These are phyloP conservation scores for Tolypocladium cylindrosporum DNA, from an alignment of 2,329 filamentous ascomycete species.

Conservation along the genomic window DNA sequence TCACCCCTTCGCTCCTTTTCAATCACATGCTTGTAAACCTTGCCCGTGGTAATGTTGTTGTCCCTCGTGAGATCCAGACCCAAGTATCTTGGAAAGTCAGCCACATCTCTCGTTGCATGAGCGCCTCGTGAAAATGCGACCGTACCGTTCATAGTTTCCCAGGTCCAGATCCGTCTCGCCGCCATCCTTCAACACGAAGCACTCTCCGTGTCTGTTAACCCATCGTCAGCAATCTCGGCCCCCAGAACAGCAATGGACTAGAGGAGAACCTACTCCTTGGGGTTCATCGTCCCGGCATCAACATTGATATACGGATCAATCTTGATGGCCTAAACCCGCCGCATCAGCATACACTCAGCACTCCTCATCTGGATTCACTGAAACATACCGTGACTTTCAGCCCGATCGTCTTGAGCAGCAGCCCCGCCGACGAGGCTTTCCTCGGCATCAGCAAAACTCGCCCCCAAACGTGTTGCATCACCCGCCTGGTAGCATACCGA, in stretches of 20 bases:
- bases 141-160: conserved; percentile 43
- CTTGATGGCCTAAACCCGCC: conserved; percentile 6
- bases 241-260: background rate
- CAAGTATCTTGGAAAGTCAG: conserved; percentile 45
- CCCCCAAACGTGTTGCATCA: background rate
- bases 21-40: conserved; percentile 87
- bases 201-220: conserved; percentile 65
- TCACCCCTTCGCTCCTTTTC: conserved; percentile 57
- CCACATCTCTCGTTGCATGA: background rate
- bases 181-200: conserved; percentile 78
- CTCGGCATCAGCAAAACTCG: background rate
- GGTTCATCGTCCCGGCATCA: conserved; percentile 18
- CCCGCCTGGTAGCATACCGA: conserved; percentile 1
- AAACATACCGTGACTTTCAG: conserved; percentile 12
- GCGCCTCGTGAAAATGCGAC: background rate
- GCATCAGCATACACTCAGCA: background rate
- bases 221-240: conserved; percentile 1
- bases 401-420: conserved; percentile 26
- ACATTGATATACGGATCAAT: conserved; percentile 41
- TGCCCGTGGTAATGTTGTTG: conserved; percentile 96
- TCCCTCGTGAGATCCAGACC: conserved; percentile 72
- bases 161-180: conserved; percentile 49
- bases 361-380: background rate
- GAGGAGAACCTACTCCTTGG: conserved; percentile 17
- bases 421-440: conserved; percentile 57